These are phyloP conservation scores for Ophiorrhiza pumila DNA, from an alignment of 257 asterid species.

Conservation along the genomic window DNA sequence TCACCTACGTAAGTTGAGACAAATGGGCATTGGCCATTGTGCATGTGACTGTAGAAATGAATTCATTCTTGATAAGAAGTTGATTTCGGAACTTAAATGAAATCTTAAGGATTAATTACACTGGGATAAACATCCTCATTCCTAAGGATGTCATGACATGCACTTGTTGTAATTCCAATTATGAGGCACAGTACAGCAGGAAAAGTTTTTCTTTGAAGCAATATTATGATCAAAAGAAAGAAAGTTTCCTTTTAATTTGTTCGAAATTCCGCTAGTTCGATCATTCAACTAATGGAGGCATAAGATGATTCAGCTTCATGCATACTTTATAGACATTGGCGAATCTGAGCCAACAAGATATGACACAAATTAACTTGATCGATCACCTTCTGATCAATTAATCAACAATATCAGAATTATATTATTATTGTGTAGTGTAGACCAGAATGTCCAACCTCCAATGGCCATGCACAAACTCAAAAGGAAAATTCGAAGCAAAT, in stretches of 20 bases:
- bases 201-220: neutral
- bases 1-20: too few species aligned
- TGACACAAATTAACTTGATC: neutral
- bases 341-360: conserved; percentile 6
- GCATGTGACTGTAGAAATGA: too few species aligned
- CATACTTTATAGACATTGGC: conserved; percentile 1
- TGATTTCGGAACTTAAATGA: too few species aligned
- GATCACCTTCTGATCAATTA: neutral
- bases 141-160: neutral
- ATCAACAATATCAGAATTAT: neutral
- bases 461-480: neutral
- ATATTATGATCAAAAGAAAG: neutral
- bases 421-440: neutral
- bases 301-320: conserved; percentile 11
- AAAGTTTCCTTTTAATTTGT: neutral
- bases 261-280: neutral
- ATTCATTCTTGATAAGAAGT: too few species aligned
- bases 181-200: neutral
- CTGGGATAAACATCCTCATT: too few species aligned
- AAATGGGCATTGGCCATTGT: too few species aligned
- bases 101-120: too few species aligned
- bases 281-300: conserved; percentile 11
- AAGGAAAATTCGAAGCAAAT: too few species aligned
- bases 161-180: neutral
- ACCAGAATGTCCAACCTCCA: neutral